Base-by-base conservation (phyloP, 352 stramenopile species). In the Phytopythium aichiense region DNA sequence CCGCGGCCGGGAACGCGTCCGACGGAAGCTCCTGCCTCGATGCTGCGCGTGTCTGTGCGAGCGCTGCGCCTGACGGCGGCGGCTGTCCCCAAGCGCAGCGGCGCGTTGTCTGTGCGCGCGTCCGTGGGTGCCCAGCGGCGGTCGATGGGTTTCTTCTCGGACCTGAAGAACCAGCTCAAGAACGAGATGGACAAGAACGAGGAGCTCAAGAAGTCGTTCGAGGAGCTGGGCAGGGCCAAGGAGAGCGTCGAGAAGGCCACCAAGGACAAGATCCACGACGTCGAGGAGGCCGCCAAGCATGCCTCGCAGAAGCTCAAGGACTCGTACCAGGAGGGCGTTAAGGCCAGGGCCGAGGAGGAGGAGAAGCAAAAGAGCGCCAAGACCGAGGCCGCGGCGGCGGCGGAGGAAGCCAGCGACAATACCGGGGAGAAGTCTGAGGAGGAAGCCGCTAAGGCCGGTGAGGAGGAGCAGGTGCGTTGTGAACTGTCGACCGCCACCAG, bases 171-270 rank as follows among this genome's bases (percentile, higher is more conserved):
- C 58, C 81, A 89, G 60, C 70, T 92, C 40, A 86, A 91, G 66
- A 84, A 74, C 53, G 85, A 94, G 66, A 74, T 92, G 60, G 79
- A 89, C 51, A 91, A 91, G 71, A 89, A 90, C 62, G 76, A 88
- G 62, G 80, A 90, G 72, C 69, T 90, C 58, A 90, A 90, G 60
- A 88, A 91, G 57, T 87, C 76, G 12, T 77, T 91, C 18, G 79
- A 93, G 58, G 81, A 92, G 65, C 69, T 90, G 52, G 73, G 87
- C 55, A 84, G 89, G 65, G 85, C 79, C 43, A 88, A 88, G 60
- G 71, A 89, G 38, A 88, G 86, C 58, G 64, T 88, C 37, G 73
- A 75, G 45, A 80, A 66, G 9, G 82, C 75, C 65, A 87, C 79
- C 6, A 60, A 60, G 55, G 37, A 38, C 11, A 42, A 12, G 48